These are phyloP conservation scores for Backusella psychrophila DNA, from an alignment of 192 early-diverging fungal genomes.

Conservation along the genomic window DNA sequence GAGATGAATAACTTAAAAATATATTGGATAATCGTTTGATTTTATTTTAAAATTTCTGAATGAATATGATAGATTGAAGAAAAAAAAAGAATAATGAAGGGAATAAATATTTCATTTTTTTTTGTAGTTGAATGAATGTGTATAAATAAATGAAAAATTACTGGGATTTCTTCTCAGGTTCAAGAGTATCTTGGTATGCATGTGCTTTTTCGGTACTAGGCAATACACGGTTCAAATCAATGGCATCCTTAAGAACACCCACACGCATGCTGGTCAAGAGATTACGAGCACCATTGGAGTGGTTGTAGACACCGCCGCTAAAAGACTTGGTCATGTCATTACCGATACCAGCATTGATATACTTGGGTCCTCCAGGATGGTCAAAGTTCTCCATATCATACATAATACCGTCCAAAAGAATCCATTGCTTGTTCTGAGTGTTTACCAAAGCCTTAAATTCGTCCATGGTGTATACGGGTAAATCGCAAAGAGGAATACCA, in stretches of 20 bases:
- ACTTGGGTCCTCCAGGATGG: conserved; percentile 84
- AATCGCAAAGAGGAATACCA: conserved; percentile 63
- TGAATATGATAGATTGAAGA: neutral
- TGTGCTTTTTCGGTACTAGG: neutral
- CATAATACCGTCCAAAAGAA: conserved; percentile 82
- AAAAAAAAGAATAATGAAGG: conserved; percentile 6
- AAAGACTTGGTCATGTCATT: conserved; percentile 81
- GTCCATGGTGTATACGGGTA: conserved; percentile 69
- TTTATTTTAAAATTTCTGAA: neutral
- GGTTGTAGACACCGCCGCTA: conserved; percentile 87
- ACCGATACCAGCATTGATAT: conserved; percentile 70
- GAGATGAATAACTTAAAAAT: no score
- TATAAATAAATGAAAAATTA: neutral
- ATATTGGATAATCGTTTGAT: no score
- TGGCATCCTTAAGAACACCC: conserved; percentile 53
- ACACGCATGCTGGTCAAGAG: conserved; percentile 73
- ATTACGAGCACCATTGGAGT: conserved; percentile 87
- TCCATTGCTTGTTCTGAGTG: conserved; percentile 66
- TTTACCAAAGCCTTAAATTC: conserved; percentile 65
- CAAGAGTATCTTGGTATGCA: conserved; percentile 15
- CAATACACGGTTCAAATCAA: conserved; percentile 7
- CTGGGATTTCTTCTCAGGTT: conserved; percentile 15
- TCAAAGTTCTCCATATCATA: conserved; percentile 84
- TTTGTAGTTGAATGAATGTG: neutral
- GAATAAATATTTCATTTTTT: neutral